Base-by-base conservation (phyloP, 805 yeast genomes). In the Candida tallmaniae region DNA sequence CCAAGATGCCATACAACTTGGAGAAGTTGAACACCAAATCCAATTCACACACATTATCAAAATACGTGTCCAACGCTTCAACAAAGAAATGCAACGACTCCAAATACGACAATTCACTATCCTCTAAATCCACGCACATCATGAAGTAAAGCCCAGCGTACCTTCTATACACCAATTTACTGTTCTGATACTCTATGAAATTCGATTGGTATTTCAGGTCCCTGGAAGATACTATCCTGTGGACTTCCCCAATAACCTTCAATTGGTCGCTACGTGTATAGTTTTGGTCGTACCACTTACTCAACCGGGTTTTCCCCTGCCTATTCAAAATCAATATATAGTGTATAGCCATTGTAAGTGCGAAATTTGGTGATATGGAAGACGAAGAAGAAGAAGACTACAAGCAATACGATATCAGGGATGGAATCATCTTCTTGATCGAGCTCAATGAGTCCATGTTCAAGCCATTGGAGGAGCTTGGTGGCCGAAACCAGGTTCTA, bases 111-210 rank as follows among this genome's bases (percentile, higher is more conserved):
- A 93, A 71, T 51, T 88, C 97, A 50, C 84, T 86, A 52, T 88
- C 97, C 8, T 62, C 60, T n/a, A 72, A 53, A 46, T 85, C 96
- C 6, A 89, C 75, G 33, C 94, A 83, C 40, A 83, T 73, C n/a
- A 88, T 78, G 54, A 93, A 88, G 56, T 79, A 90, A 9, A 90
- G 62, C 5, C 97, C 97, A 3, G 96, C 97, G 52, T 90, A 90
- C 38, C 97, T 64, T 43, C 95, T 68, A 54, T 89, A 89, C 0
- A 90, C 88, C 32, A 93, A 63, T 52, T 83, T 84, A 37, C 69
- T 63, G 31, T 66, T 55, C 23, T 58, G 60, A 44, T 65, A 68
- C 47, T 83, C 89, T 15, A 84, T 86, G 49, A 85, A 84, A 52
- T 85, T 85, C 32, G 86, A 76, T 54, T 86, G 95, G 47, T 80